phyloP scores from a whole-genome alignment of 2,329 filamentous ascomycete species.

The Xylaria sp. region DNA sequence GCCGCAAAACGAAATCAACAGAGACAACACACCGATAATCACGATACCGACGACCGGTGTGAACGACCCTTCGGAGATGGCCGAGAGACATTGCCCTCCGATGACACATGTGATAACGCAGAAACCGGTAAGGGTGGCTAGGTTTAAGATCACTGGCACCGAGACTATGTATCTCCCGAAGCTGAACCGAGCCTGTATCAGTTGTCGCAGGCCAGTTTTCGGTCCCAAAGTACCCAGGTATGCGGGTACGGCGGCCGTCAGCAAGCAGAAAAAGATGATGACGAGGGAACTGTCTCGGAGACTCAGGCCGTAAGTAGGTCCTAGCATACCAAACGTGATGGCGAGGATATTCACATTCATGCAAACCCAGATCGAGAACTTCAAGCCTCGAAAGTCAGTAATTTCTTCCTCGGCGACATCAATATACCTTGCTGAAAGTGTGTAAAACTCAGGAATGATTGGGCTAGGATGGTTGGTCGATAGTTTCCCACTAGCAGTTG shows the following conservation, averaged over 20 bases:
- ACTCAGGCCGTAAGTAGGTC: constrained; percentile 64
- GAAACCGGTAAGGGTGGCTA: constrained; percentile 71
- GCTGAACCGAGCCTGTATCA: constrained; percentile 72
- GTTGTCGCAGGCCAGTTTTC: constrained; percentile 73
- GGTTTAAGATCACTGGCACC: constrained; percentile 68
- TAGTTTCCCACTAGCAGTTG: not conserved
- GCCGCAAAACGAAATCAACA: constrained; percentile 71
- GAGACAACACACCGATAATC: constrained; percentile 65
- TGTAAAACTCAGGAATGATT: not conserved
- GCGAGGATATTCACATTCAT: constrained; percentile 49
- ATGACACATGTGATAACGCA: constrained; percentile 70
- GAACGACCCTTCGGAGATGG: constrained; percentile 61
- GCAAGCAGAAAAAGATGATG: constrained; percentile 71
- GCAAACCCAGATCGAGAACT: constrained; percentile 32
- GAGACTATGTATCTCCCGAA: constrained; percentile 69
- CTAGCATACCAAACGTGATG: constrained; percentile 73
- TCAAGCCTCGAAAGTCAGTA: constrained; percentile 20
- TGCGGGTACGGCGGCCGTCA: constrained; percentile 65
- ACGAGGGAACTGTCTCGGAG: constrained; percentile 67
- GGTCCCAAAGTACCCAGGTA: constrained; percentile 69
- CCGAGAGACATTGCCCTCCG: constrained; percentile 68
- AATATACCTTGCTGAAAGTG: not conserved
- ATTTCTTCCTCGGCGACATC: not conserved
- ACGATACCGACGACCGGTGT: constrained; percentile 69
- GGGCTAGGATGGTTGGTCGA: not conserved